phyloP scores from a whole-genome alignment of 768 basidiomycete species.

The Termitomyces sp. region DNA sequence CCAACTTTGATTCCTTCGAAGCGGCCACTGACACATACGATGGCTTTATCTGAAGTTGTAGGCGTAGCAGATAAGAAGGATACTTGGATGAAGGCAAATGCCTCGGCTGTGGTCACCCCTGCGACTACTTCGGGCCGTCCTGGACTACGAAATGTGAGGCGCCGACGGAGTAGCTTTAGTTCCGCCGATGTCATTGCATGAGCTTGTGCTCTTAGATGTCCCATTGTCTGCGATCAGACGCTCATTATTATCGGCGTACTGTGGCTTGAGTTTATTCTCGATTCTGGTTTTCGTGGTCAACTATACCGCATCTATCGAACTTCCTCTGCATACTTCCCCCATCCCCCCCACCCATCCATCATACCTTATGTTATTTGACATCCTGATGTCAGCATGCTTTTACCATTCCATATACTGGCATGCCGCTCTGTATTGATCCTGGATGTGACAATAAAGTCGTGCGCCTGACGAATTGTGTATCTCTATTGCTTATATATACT shows the following conservation, averaged over 20 bases:
- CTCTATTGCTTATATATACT: not conserved
- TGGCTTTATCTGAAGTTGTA: constrained; percentile 48
- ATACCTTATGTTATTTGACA: constrained; percentile 17
- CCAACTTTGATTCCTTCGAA: constrained; percentile 65
- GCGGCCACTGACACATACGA: constrained; percentile 36
- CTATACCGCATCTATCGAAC: constrained; percentile 10
- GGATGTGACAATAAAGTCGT: constrained; percentile 1
- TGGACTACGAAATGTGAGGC: constrained; percentile 64
- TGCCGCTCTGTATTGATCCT: constrained; percentile 13
- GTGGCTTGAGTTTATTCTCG: not conserved
- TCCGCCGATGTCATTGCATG: constrained; percentile 80
- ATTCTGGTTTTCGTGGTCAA: constrained; percentile 9
- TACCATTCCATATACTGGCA: constrained; percentile 11
- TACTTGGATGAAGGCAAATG: constrained; percentile 77
- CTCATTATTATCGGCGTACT: constrained; percentile 2
- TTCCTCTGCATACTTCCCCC: constrained; percentile 21
- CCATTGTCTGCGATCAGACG: not conserved
- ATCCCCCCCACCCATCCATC: constrained; percentile 27
- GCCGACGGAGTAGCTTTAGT: constrained; percentile 84
- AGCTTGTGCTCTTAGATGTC: constrained; percentile 5
- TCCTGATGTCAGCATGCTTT: constrained; percentile 9
- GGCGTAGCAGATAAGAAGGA: constrained; percentile 40
- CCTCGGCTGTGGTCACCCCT: constrained; percentile 64
- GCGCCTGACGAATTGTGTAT: not conserved
- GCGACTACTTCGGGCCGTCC: constrained; percentile 71